Percentiles rank a stretch among this genome's conserved stretches.
phyloP scores from a whole-genome alignment of 2,329 filamentous ascomycete genomes.

The Colletotrichum spinosum region DNA sequence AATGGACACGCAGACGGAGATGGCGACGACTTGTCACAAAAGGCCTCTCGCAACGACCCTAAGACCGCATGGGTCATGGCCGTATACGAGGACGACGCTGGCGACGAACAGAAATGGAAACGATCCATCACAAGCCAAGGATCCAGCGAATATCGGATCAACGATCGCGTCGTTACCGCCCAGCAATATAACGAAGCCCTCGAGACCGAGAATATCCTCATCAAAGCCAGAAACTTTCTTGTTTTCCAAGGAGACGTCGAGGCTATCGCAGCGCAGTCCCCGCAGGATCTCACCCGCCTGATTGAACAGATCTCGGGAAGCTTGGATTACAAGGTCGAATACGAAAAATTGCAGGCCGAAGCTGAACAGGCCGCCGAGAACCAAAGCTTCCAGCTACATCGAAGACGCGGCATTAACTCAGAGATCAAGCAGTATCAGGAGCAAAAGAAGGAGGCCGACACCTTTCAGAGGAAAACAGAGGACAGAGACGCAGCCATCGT shows the following conservation, averaged over 20 bases:
- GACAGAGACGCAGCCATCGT: constrained; percentile 93
- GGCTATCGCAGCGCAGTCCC: constrained; percentile 93
- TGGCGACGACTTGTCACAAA: constrained; percentile 68
- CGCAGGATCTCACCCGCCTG: constrained; percentile 90
- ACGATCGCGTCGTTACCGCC: constrained; percentile 88
- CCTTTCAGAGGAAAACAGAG: constrained; percentile 89
- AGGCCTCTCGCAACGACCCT: constrained; percentile 81
- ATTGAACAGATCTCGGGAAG: constrained; percentile 99
- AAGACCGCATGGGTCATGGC: constrained; percentile 99
- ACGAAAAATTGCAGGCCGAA: constrained; percentile 89
- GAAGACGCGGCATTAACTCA: constrained; percentile 93
- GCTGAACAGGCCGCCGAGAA: constrained; percentile 89
- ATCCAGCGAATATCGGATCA: constrained; percentile 96
- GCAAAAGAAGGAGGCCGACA: constrained; percentile 95
- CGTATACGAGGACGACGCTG: constrained; percentile 97
- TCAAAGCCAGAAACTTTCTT: constrained; percentile 97
- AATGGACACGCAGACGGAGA: constrained; percentile 73
- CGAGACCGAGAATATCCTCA: constrained; percentile 94
- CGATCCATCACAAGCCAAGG: constrained; percentile 90
- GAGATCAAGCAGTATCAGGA: constrained; percentile 98
- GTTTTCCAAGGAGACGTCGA: constrained; percentile 99
- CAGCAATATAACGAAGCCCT: constrained; percentile 94
- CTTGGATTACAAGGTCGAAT: constrained; percentile 92
- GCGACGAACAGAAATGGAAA: constrained; percentile 96
- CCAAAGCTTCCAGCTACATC: constrained; percentile 87